phyloP scores from a whole-genome alignment of 371 early-diverging fungal species.

The Sporodiniella umbellata region DNA sequence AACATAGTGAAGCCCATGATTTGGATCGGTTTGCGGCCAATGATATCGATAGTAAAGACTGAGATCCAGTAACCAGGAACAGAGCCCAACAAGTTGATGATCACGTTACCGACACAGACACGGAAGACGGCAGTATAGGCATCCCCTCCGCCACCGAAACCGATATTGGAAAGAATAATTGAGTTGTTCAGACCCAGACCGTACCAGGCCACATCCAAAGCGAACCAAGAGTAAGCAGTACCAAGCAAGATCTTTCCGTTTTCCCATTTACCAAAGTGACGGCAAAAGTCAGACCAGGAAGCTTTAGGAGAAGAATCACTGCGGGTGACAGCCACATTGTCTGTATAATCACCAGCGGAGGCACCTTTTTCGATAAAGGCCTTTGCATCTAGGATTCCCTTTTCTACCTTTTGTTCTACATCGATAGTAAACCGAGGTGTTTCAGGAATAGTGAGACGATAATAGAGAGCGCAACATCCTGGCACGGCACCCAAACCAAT shows the following conservation, averaged over 20 bases:
- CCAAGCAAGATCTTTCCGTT: constrained; percentile 58
- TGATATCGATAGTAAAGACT: constrained; percentile 74
- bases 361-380: constrained; percentile 37
- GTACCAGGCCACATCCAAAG: constrained; percentile 86
- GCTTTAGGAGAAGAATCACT: constrained; percentile 29
- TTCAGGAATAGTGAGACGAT: constrained; percentile 82
- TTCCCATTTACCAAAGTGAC: constrained; percentile 55
- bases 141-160: constrained; percentile 56
- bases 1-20: constrained; percentile 62
- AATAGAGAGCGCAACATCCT: constrained; percentile 59
- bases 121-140: constrained; percentile 51
- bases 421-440: constrained; percentile 82
- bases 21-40: constrained; percentile 86
- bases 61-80: constrained; percentile 88
- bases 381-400: constrained; percentile 52
- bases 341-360: constrained; percentile 31
- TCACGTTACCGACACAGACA: constrained; percentile 67
- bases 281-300: constrained; percentile 55
- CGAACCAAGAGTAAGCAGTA: constrained; percentile 66
- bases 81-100: constrained; percentile 78
- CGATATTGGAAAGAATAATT: constrained; percentile 63
- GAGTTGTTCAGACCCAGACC: constrained; percentile 82
- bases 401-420: constrained; percentile 60
- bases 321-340: constrained; percentile 24
- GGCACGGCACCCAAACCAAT: constrained; percentile 74